Base-by-base conservation (phyloP, 805 yeast species). In the Teunomyces panamensis region DNA sequence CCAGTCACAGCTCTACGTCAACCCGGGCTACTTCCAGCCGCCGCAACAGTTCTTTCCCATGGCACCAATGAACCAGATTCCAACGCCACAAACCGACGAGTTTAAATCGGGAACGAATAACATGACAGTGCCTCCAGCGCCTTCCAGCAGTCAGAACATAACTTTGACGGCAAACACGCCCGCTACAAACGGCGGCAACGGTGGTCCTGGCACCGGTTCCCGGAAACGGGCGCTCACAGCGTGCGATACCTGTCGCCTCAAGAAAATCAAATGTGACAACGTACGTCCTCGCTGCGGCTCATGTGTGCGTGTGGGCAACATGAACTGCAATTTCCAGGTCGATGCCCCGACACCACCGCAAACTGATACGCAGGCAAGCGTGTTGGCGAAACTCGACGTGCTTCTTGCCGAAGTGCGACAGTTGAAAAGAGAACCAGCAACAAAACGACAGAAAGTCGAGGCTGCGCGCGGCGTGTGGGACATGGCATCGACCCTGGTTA, bases 221-320 rank as follows among this genome's bases (percentile, higher is more conserved):
- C 47, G 74, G 26, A 63, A 59, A 45, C 45, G 72, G 44, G 70
- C 71, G 0, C 51, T 65, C n/a, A 67, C 74, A 0, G 74, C 74
- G 0, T 69, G 74, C 52, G 72, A 67, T 49, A 59, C 64, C 5
- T 69, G 74, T 48, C 55, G 74, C 39, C 46, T 61, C 24, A 67
- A 67, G 48, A 69, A 69, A 46, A 64, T 67, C 47, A 67, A 65
- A 49, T 69, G 74, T 55, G 74, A 69, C 49, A 69, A 69, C 46
- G 49, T 55, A 29, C 52, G 69, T 28, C 74, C 74, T 0, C 48
- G 59, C 30, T 69, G 73, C 44, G 68, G 73, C 9, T 54, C 69
- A 13, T 69, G 74, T 51, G 51, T 49, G 8, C 63, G 60, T 41
- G 63, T 55, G 49, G 68, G 66, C 14, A 57, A 51, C 47, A 8